A percentile compares a stretch with the other conserved stretches of the same genome.
Evolutionary conservation across 108 stramenopile species (phyloP).

Genomic region (Skeletonema grethae): DNA sequence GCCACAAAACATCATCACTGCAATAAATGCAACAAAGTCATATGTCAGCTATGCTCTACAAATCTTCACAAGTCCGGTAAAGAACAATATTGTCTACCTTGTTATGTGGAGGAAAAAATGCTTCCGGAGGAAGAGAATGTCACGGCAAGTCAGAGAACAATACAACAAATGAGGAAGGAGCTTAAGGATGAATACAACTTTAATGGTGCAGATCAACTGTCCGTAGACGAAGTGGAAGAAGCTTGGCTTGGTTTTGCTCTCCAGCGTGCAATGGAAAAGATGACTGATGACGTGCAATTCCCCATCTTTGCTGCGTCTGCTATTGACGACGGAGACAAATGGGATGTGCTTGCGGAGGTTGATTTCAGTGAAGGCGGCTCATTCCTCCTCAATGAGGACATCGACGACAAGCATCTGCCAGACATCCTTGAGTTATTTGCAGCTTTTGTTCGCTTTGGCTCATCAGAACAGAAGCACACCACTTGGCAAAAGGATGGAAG

Average conservation of each 20-base stretch:
- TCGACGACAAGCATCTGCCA: constrained; percentile 15
- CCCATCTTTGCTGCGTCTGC: constrained; percentile 9
- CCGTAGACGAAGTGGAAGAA: constrained; percentile 9
- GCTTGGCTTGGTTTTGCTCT: constrained; percentile 1
- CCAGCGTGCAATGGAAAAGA: constrained; percentile 8
- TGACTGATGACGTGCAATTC: not conserved
- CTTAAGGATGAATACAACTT: constrained; percentile 16
- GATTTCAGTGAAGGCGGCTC: constrained; percentile 16
- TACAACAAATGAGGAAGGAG: constrained; percentile 8
- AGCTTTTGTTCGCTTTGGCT: constrained; percentile 12
- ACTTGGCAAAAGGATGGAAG: constrained; percentile 18
- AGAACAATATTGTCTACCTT: constrained; percentile 2
- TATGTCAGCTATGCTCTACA: constrained; percentile 5
- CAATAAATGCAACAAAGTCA: not conserved
- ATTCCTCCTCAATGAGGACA: constrained; percentile 8
- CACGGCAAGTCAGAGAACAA: not conserved
- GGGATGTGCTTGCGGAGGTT: constrained; percentile 19
- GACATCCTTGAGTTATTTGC: constrained; percentile 19
- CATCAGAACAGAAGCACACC: constrained; percentile 12
- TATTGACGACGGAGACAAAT: constrained; percentile 7
- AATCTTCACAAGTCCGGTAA: not conserved
- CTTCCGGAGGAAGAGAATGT: constrained; percentile 1
- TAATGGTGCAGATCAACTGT: constrained; percentile 6
- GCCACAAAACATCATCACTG: not conserved
- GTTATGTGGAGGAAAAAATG: constrained; percentile 5